Conservation (phyloP, 1,284 basidiomycete genomes). For the Cryptococcus sp. region DNA sequence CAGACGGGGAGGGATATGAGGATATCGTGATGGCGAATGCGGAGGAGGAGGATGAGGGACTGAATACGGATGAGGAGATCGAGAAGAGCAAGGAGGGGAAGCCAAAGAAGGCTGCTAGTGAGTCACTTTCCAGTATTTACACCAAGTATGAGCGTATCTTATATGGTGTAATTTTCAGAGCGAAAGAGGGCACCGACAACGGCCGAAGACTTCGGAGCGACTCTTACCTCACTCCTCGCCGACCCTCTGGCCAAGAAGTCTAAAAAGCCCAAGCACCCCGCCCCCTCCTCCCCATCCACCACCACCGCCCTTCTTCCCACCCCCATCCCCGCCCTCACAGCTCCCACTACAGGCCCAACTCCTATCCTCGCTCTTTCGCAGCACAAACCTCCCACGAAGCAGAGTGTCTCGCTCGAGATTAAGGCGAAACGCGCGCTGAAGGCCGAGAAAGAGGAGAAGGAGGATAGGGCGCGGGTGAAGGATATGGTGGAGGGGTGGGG, state of each 20-base stretch:
- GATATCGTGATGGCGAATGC: slow-evolving; percentile 15
- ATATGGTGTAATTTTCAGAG: slow-evolving; percentile 23
- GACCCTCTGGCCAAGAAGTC: slow-evolving; percentile 26
- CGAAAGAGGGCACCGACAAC: slow-evolving; percentile 45
- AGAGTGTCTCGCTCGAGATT: slow-evolving; percentile 23
- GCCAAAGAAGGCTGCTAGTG: slow-evolving; percentile 9
- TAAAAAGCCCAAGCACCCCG: slow-evolving; percentile 12
- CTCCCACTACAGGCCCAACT: slow-evolving; percentile 9
- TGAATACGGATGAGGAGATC: slow-evolving; percentile 36
- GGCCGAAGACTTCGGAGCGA: slow-evolving; percentile 42
- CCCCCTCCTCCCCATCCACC: slow-evolving; percentile 4
- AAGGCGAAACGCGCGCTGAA: slow-evolving; percentile 39
- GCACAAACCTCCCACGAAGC: slow-evolving; percentile 29
- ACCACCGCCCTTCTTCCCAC: slow-evolving; percentile 1
- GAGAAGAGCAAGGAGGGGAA: slow-evolving; percentile 16
- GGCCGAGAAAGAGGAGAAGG: slow-evolving; percentile 41
- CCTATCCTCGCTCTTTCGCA: slow-evolving; percentile 43
- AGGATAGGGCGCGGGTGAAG: slow-evolving; percentile 44
- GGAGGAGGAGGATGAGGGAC: slow-evolving; percentile 13
- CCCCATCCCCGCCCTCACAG: background rate
- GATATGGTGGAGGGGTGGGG: slow-evolving; percentile 49
- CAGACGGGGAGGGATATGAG: slow-evolving; percentile 12
- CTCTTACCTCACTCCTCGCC: slow-evolving; percentile 44
- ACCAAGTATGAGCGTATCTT: background rate
- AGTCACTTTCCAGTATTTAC: background rate